phyloP scores from a whole-genome alignment of 2,329 filamentous ascomycete species.

The Nakataea oryzae region DNA sequence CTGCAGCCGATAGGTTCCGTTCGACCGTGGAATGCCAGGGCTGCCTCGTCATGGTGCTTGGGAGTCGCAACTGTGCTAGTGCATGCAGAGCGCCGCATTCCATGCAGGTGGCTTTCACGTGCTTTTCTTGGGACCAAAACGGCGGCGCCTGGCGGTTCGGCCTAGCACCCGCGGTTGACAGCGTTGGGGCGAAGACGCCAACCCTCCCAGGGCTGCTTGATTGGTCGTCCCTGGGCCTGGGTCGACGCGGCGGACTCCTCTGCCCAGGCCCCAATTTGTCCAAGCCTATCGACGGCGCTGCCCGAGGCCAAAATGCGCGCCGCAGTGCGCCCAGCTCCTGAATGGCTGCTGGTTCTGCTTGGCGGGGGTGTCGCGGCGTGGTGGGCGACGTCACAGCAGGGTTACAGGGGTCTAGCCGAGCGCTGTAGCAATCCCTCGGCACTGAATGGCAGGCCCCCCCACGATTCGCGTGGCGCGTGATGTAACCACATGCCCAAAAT shows the following conservation, averaged over 20 bases:
- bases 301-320: not conserved
- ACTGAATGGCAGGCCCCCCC: no score
- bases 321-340: no score
- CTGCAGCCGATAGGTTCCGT: not conserved
- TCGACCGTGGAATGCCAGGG: not conserved
- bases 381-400: not conserved
- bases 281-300: no score
- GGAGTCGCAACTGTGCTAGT: not conserved
- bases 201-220: not conserved
- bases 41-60: not conserved
- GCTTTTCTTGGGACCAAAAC: not conserved
- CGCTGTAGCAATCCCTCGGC: not conserved
- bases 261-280: no score
- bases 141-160: not conserved
- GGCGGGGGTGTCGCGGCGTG: not conserved
- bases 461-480: not conserved
- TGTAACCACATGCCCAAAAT: not conserved
- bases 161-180: no score
- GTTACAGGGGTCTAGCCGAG: no score
- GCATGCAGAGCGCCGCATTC: not conserved
- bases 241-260: no score
- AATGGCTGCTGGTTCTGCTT: not conserved
- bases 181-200: not conserved
- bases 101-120: not conserved
- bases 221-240: no score